Conservation (phyloP, 306 rosid genomes). For the Morella rubra region DNA sequence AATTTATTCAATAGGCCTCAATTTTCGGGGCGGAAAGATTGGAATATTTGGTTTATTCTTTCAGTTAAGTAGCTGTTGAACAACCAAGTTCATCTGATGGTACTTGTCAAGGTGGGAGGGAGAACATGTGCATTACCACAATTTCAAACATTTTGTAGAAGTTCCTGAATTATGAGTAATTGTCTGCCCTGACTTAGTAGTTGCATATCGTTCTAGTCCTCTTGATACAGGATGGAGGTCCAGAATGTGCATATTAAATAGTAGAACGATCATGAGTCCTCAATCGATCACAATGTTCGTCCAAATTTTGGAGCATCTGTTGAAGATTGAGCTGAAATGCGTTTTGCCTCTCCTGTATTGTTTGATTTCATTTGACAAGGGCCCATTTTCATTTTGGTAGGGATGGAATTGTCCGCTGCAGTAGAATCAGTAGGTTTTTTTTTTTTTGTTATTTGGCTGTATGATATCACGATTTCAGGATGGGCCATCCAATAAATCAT, state of each 20-base stretch:
- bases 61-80: background rate
- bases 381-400: background rate
- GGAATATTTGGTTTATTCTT: background rate
- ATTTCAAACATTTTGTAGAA: background rate
- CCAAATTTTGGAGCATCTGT: background rate
- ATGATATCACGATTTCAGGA: background rate
- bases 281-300: background rate
- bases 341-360: background rate
- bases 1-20: background rate
- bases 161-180: background rate
- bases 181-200: background rate
- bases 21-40: background rate
- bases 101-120: background rate
- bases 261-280: background rate
- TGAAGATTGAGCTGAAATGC: slow-evolving; percentile 4
- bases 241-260: background rate
- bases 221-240: background rate
- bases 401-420: background rate
- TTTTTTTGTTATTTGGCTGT: background rate
- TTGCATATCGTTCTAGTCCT: background rate
- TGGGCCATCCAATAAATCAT: background rate
- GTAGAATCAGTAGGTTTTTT: background rate
- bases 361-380: background rate
- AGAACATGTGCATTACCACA: background rate
- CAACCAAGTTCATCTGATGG: background rate